These are phyloP conservation scores for Flaveria brownii DNA, from an alignment of 129 eudicot genomes.

Conservation along the genomic window DNA sequence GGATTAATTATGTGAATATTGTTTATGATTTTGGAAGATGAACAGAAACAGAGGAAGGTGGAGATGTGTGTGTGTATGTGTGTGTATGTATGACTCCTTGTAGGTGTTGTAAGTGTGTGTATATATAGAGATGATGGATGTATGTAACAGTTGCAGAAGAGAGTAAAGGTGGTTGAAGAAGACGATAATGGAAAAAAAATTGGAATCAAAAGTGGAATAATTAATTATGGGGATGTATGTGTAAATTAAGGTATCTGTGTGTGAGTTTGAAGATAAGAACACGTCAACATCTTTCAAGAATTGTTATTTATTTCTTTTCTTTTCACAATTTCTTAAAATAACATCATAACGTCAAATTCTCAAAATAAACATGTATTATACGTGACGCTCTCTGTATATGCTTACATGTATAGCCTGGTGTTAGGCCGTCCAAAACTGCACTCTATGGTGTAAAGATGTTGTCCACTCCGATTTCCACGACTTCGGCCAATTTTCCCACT, in stretches of 20 bases:
- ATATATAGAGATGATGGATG: slow-evolving; percentile 24
- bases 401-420: too few relatives aligned
- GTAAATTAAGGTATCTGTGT: slow-evolving; percentile 20
- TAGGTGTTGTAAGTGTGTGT: slow-evolving; percentile 16
- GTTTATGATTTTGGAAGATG: slow-evolving; percentile 21
- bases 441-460: too few relatives aligned
- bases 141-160: too few relatives aligned
- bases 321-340: not conserved
- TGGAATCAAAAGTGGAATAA: slow-evolving; percentile 22
- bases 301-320: not conserved
- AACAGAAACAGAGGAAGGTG: slow-evolving; percentile 20
- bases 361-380: too few relatives aligned
- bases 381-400: too few relatives aligned
- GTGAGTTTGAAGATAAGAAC: not conserved
- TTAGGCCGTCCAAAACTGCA: too few relatives aligned
- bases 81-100: slow-evolving; percentile 12
- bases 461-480: too few relatives aligned
- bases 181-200: slow-evolving; percentile 19
- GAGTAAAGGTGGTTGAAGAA: slow-evolving; percentile 36
- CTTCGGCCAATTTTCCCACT: too few relatives aligned
- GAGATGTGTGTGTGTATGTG: not conserved
- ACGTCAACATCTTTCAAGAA: not conserved
- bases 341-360: too few relatives aligned
- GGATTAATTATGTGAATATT: not conserved
- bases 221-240: slow-evolving; percentile 7